These are phyloP conservation scores for Fraxinus sp. DNA, from an alignment of 305 asterid species.

Conservation along the genomic window DNA sequence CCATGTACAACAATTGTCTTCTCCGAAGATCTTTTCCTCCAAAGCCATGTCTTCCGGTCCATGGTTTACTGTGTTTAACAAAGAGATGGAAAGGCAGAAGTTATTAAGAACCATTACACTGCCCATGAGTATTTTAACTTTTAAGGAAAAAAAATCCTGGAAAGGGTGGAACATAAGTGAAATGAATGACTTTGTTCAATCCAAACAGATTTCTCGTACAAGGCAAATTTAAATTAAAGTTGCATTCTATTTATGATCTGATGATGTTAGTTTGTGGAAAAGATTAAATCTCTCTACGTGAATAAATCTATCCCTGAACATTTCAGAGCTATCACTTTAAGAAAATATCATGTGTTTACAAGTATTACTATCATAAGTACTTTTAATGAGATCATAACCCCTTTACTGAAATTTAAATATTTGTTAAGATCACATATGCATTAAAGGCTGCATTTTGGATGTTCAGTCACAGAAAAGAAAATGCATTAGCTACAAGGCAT, in stretches of 20 bases:
- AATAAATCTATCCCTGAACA: neutral
- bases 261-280: neutral
- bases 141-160: neutral
- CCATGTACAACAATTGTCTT: constrained; percentile 57
- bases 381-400: neutral
- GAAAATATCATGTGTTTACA: neutral
- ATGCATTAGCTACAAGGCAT: neutral
- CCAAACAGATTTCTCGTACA: neutral
- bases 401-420: neutral
- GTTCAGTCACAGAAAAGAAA: neutral
- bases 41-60: constrained; percentile 88
- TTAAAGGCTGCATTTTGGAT: neutral
- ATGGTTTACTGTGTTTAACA: constrained; percentile 34
- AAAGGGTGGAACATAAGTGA: neutral
- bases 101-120: neutral
- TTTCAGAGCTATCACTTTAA: neutral
- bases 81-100: neutral
- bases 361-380: neutral
- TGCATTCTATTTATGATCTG: neutral
- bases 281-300: neutral
- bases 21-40: constrained; percentile 73
- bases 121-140: neutral
- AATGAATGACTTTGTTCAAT: neutral
- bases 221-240: neutral
- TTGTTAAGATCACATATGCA: neutral